phyloP scores from a whole-genome alignment of 768 basidiomycete genomes.

The Boletus fagicola region DNA sequence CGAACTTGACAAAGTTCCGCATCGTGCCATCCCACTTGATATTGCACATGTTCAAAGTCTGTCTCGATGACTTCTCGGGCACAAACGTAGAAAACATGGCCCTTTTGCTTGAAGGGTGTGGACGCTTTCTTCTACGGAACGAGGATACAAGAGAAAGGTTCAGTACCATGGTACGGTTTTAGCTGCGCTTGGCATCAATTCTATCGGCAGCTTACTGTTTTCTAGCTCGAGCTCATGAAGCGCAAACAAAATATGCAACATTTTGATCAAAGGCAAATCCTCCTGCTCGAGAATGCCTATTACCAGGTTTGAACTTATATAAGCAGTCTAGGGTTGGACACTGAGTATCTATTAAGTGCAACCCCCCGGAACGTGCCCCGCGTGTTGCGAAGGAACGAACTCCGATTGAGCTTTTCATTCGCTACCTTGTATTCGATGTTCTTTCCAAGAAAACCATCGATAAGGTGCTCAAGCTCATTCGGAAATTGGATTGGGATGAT shows the following conservation, averaged over 20 bases:
- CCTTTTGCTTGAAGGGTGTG: slow-evolving; percentile 88
- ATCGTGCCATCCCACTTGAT: slow-evolving; percentile 90
- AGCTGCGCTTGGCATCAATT: background rate
- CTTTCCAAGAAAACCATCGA: slow-evolving; percentile 92
- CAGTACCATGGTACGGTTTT: slow-evolving; percentile 69
- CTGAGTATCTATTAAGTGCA: slow-evolving; percentile 60
- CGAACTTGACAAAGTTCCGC: slow-evolving; percentile 93
- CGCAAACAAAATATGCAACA: slow-evolving; percentile 93
- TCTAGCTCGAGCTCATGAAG: slow-evolving; percentile 87
- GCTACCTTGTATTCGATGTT: slow-evolving; percentile 92
- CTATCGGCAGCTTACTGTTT: slow-evolving; percentile 9
- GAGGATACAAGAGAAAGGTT: slow-evolving; percentile 89
- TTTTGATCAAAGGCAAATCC: slow-evolving; percentile 84
- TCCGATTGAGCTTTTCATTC: slow-evolving; percentile 90
- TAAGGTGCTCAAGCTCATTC: slow-evolving; percentile 88
- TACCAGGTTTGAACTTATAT: slow-evolving; percentile 65
- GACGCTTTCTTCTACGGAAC: slow-evolving; percentile 82
- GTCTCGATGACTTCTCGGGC: slow-evolving; percentile 91
- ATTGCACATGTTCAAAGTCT: slow-evolving; percentile 95
- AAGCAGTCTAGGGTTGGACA: slow-evolving; percentile 1
- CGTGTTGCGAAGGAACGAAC: slow-evolving; percentile 81
- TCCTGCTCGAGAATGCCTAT: slow-evolving; percentile 95
- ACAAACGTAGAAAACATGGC: slow-evolving; percentile 93
- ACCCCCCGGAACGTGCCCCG: slow-evolving; percentile 91
- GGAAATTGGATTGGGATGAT: slow-evolving; percentile 97